These are phyloP conservation scores for Podila horticola DNA, from an alignment of 192 early-diverging fungal genomes.

Conservation along the genomic window DNA sequence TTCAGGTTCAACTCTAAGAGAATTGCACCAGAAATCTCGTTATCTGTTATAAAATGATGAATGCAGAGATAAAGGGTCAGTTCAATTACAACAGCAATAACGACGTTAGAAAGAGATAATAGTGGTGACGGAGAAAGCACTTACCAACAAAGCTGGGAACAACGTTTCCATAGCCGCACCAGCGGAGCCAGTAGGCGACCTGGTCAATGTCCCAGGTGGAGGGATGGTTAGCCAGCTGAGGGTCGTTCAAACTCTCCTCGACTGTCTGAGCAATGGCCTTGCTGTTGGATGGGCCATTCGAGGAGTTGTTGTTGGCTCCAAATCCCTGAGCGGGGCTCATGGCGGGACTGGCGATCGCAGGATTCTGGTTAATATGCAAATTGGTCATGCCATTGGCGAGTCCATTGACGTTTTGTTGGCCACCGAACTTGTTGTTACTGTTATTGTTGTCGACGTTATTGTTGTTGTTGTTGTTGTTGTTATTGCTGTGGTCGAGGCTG, in stretches of 20 bases:
- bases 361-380: slow-evolving; percentile 21
- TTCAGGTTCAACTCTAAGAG: slow-evolving; percentile 67
- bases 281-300: slow-evolving; percentile 14
- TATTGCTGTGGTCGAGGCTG: no score
- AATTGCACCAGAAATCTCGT: slow-evolving; percentile 70
- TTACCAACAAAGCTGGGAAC: slow-evolving; percentile 61
- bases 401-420: background rate
- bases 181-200: slow-evolving; percentile 66
- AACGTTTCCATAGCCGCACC: slow-evolving; percentile 55
- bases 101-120: background rate
- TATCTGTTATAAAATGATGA: slow-evolving; percentile 53
- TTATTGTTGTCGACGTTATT: no score
- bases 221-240: slow-evolving; percentile 41
- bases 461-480: no score
- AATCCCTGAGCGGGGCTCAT: background rate
- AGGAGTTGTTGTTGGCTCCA: background rate
- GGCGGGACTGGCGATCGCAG: slow-evolving; percentile 14
- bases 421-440: background rate
- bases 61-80: no score
- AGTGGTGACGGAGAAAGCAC: background rate
- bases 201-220: slow-evolving; percentile 60
- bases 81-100: background rate
- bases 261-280: slow-evolving; percentile 24
- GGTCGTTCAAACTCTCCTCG: slow-evolving; percentile 21
- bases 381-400: slow-evolving; percentile 16